Percentiles rank a stretch among this genome's conserved stretches.
Evolutionary conservation across 352 stramenopile species (phyloP).

Genomic region (Globisporangium cystogenes): DNA sequence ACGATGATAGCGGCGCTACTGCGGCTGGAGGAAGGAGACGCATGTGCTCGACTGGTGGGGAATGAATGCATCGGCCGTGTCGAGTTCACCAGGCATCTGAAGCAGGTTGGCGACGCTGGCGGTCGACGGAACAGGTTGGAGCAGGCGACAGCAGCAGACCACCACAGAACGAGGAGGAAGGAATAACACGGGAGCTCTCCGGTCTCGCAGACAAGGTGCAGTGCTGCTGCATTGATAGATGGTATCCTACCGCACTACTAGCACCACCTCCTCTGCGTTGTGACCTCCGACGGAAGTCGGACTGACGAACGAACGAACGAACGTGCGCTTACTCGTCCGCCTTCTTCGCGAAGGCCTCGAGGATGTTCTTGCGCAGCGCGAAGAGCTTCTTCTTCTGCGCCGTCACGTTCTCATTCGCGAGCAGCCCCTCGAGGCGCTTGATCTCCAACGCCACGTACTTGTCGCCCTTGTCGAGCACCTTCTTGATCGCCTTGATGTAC

Average conservation of each 20-base stretch:
- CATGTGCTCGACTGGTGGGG: too few relatives aligned
- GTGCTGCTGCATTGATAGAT: too few relatives aligned
- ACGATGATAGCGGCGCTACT: too few relatives aligned
- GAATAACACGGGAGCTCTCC: not conserved
- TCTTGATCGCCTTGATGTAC: constrained; percentile 90
- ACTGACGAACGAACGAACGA: too few relatives aligned
- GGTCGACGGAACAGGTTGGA: too few relatives aligned
- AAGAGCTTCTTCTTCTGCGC: constrained; percentile 89
- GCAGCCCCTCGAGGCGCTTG: constrained; percentile 68
- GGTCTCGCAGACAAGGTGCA: not conserved
- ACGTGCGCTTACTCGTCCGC: constrained; percentile 28
- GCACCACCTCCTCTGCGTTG: too few relatives aligned
- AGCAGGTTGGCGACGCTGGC: too few relatives aligned
- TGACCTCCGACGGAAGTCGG: not conserved
- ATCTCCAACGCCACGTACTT: constrained; percentile 84
- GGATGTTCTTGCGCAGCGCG: constrained; percentile 87
- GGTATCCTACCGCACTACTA: too few relatives aligned
- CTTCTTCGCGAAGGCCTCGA: constrained; percentile 56
- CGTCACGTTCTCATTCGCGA: constrained; percentile 77
- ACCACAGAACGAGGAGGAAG: not conserved
- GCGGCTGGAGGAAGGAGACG: too few relatives aligned
- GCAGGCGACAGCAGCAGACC: not conserved
- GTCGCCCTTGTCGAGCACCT: constrained; percentile 84
- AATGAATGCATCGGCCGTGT: too few relatives aligned
- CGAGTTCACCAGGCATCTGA: too few relatives aligned